phyloP scores from a whole-genome alignment of 2,329 filamentous ascomycete genomes.

The Fusarium tricinctum region DNA sequence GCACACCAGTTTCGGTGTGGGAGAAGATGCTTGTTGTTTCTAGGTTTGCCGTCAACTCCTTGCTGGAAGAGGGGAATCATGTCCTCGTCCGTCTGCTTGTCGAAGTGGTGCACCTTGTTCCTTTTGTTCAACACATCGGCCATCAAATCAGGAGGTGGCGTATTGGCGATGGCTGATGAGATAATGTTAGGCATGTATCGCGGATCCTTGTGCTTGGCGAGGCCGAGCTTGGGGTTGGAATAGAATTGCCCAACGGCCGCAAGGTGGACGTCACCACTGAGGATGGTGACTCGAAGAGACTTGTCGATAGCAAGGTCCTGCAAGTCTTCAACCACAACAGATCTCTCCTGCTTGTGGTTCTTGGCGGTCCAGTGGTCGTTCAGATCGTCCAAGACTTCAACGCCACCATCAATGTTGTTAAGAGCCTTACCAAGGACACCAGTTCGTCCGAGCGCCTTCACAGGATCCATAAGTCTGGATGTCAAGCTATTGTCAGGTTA shows the following conservation, averaged over 20 bases:
- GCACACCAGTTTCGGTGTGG: slow-evolving; percentile 97
- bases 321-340: slow-evolving; percentile 87
- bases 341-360: slow-evolving; percentile 91
- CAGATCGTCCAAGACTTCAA: slow-evolving; percentile 91
- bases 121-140: slow-evolving; percentile 94
- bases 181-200: slow-evolving; percentile 97
- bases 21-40: slow-evolving; percentile 91
- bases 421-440: slow-evolving; percentile 84
- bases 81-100: slow-evolving; percentile 87
- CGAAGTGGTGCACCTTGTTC: slow-evolving; percentile 83
- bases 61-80: slow-evolving; percentile 95
- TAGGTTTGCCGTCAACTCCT: slow-evolving; percentile 88
- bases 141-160: slow-evolving; percentile 87
- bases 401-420: slow-evolving; percentile 91
- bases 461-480: slow-evolving; percentile 85
- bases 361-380: slow-evolving; percentile 99
- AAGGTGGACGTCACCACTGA: slow-evolving; percentile 94
- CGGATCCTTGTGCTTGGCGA: slow-evolving; percentile 91
- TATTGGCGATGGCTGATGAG: slow-evolving; percentile 94
- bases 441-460: slow-evolving; percentile 88
- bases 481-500: slow-evolving; percentile 73
- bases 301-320: slow-evolving; percentile 95
- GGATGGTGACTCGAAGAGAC: slow-evolving; percentile 89
- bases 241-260: slow-evolving; percentile 95
- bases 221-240: slow-evolving; percentile 83